phyloP scores from a whole-genome alignment of 2,329 filamentous ascomycete species.

The Colletotrichum chrysophilum region DNA sequence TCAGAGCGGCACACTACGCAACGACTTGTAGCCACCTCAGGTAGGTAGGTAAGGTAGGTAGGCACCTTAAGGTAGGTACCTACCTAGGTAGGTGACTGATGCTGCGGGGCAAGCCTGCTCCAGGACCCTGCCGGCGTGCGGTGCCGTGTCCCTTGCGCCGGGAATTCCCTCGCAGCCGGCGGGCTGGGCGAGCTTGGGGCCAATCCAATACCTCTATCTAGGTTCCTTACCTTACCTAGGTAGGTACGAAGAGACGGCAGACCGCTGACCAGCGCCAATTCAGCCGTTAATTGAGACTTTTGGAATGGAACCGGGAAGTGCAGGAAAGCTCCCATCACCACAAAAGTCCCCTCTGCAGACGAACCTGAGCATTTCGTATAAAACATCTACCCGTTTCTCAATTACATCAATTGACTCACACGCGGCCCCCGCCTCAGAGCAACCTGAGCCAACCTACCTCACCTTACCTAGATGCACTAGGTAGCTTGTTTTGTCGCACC shows the following conservation, averaged over 20 bases:
- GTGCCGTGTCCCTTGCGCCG: not conserved
- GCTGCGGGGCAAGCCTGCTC: not conserved
- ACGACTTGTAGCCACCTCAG: not conserved
- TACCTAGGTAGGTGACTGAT: not conserved
- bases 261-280: not conserved
- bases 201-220: not conserved
- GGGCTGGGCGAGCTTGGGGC: not conserved
- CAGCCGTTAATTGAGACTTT: conserved; percentile 5
- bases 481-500: not conserved
- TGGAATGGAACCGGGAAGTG: not conserved
- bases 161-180: conserved; percentile 13
- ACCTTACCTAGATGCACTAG: not conserved
- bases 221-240: too few relatives aligned
- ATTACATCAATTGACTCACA: conserved; percentile 1
- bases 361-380: not conserved
- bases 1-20: not conserved
- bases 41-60: too few relatives aligned
- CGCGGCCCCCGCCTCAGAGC: not conserved
- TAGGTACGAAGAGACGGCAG: not conserved
- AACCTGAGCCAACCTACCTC: not conserved
- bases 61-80: not conserved
- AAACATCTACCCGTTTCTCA: not conserved
- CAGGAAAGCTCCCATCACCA: not conserved
- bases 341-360: not conserved
- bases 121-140: not conserved